Evolutionary conservation across 2,329 filamentous ascomycete genomes (phyloP).

Genomic region (Trematosphaeria pertusa): DNA sequence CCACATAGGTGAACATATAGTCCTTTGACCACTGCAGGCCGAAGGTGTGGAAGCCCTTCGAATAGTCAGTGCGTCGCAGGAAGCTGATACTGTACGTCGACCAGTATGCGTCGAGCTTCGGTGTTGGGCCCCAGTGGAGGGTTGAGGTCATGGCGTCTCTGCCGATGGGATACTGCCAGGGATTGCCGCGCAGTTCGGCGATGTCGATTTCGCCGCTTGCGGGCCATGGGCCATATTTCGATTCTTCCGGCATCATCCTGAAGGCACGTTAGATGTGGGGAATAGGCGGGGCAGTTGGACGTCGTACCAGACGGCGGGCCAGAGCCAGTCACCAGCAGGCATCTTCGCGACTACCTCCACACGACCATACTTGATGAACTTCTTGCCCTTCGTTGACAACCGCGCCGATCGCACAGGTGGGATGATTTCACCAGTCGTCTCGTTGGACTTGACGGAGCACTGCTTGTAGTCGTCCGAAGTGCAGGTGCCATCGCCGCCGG

Average conservation of each 20-base stretch:
- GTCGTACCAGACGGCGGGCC: slow-evolving; percentile 76
- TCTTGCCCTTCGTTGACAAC: slow-evolving; percentile 74
- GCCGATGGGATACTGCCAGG: slow-evolving; percentile 73
- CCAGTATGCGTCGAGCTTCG: slow-evolving; percentile 30
- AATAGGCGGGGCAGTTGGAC: too few relatives aligned
- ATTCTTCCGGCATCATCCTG: slow-evolving; percentile 65
- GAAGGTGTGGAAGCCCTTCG: slow-evolving; percentile 73
- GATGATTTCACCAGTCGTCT: slow-evolving; percentile 75
- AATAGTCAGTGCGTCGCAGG: slow-evolving; percentile 73
- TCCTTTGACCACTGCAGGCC: slow-evolving; percentile 77
- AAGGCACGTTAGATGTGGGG: slow-evolving; percentile 35
- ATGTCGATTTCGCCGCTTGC: slow-evolving; percentile 84
- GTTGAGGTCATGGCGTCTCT: slow-evolving; percentile 80
- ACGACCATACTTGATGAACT: slow-evolving; percentile 79
- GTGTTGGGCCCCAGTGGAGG: slow-evolving; percentile 73
- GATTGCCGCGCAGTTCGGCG: slow-evolving; percentile 77
- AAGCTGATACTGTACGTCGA: slow-evolving; percentile 26
- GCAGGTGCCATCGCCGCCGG: slow-evolving; percentile 63
- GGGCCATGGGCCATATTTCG: slow-evolving; percentile 78
- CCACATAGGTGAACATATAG: slow-evolving; percentile 84
- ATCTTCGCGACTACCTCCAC: slow-evolving; percentile 80
- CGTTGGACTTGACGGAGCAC: slow-evolving; percentile 76
- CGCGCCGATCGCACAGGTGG: slow-evolving; percentile 79
- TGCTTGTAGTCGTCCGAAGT: slow-evolving; percentile 64
- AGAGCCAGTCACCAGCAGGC: slow-evolving; percentile 81